Evolutionary conservation across 768 basidiomycete genomes (phyloP), one percentile per base, ranked within the genome.

Genomic region (Lepiota subincarnata): DNA sequence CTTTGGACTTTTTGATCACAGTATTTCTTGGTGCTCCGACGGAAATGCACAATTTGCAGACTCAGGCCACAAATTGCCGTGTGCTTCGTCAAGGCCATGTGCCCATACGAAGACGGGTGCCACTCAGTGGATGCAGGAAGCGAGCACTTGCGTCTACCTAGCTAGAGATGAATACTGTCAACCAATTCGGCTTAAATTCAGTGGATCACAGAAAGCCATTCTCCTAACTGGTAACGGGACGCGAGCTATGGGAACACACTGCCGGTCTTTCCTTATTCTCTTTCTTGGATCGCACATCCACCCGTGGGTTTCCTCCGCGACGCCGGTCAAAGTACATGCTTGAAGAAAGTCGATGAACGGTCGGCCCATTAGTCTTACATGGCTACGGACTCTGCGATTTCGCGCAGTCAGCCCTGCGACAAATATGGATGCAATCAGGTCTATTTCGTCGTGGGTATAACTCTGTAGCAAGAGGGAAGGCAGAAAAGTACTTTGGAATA

Each of bases 231-330:
- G 35, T 52, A 14, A 44, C 3, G 16, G 14, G n/a, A 7, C 6
- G 5, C 18, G 38, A 6, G 4, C 4, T 4, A 43, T 34, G 16
- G 12, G 20, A 40, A 38, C 63, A 22, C 58, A 76, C 75, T 4
- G 67, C 67, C 39, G 83, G 70, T 10, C 83, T 72, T n/a, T 62
- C 65, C 22, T 61, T 59, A 53, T 78, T 59, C 64, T 80, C 78
- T 36, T 73, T 78, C 70, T 87, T 87, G 31, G 86, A 86, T 59
- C 87, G 75, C 49, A 84, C 76, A 83, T 76, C 5, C 79, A 79
- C 18, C 81, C 77, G 61, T 84, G 81, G 13, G 80, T 79, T 5
- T n/a, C 77, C 80, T 86, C 86, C 24, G 5, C 24, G 24, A 24
- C 24, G 24, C 24, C 49, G 11, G 56, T 47, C 43, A 77, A 11